Conservation (phyloP, 2,329 filamentous ascomycete genomes). For the Coniosporium tulheliwenetii region DNA sequence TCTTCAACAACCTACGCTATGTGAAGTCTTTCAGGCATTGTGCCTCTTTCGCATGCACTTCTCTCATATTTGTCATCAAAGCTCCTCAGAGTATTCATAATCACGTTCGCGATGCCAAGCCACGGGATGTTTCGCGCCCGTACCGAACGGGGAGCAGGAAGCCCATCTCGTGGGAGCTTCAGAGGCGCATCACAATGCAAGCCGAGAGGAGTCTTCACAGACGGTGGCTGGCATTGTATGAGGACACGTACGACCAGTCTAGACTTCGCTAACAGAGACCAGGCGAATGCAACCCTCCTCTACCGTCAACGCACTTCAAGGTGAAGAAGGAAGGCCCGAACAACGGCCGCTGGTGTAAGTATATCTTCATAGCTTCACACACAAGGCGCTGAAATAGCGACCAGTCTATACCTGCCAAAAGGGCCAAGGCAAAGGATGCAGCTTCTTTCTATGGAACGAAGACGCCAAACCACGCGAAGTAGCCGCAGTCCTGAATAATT, state of each 20-base stretch:
- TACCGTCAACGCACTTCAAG: constrained; percentile 38
- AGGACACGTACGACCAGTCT: not conserved
- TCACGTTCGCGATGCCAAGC: too few species aligned
- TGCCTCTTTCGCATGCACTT: too few species aligned
- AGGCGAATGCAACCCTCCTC: constrained; percentile 39
- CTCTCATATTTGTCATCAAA: too few species aligned
- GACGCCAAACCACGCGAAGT: constrained; percentile 35
- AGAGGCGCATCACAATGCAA: not conserved
- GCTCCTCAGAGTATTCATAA: too few species aligned
- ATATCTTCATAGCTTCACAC: not conserved
- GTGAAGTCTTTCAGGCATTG: too few species aligned
- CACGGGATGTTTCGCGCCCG: too few species aligned
- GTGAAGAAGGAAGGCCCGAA: constrained; percentile 42
- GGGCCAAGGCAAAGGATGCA: constrained; percentile 30
- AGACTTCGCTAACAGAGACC: constrained; percentile 30
- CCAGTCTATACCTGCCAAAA: constrained; percentile 40
- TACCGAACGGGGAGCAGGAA: too few species aligned
- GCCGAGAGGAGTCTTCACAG: constrained; percentile 1
- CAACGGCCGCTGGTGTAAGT: constrained; percentile 20
- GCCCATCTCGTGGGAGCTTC: not conserved
- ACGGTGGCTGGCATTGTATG: constrained; percentile 2
- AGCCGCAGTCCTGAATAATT: constrained; percentile 29
- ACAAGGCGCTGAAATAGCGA: too few species aligned
- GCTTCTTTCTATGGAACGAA: constrained; percentile 43
- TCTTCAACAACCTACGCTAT: too few species aligned